Percentiles rank a stretch among this genome's conserved stretches.
phyloP scores from a whole-genome alignment of 805 yeast genomes.

The Ogataea thermomethanolica region DNA sequence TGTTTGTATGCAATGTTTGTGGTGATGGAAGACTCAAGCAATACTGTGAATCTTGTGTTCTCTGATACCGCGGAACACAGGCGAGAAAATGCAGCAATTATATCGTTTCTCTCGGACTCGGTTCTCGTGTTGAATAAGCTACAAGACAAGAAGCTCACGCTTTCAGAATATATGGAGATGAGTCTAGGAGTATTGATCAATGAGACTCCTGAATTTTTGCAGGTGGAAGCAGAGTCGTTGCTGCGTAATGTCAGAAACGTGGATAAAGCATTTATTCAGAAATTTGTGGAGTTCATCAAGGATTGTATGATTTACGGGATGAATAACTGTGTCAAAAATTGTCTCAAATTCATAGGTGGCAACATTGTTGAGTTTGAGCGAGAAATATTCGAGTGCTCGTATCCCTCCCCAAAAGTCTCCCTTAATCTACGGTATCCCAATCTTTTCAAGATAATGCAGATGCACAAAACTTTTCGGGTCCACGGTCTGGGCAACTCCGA shows the following conservation, averaged over 20 bases:
- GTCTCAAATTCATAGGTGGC: conserved; percentile 16
- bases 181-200: conserved; percentile 12
- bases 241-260: conserved; percentile 7
- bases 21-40: conserved; percentile 15
- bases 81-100: conserved; percentile 8
- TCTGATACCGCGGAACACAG: conserved; percentile 9
- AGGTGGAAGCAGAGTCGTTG: conserved; percentile 15
- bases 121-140: conserved; percentile 17
- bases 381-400: conserved; percentile 18
- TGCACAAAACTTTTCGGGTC: conserved; percentile 2
- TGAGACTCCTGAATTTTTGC: conserved; percentile 21
- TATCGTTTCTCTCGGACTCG: conserved; percentile 20
- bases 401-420: conserved; percentile 13
- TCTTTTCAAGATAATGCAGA: conserved; percentile 15
- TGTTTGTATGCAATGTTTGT: conserved; percentile 23
- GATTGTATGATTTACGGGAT: conserved; percentile 26
- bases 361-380: conserved; percentile 22
- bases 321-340: conserved; percentile 19
- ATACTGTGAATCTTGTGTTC: conserved; percentile 12
- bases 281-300: conserved; percentile 23
- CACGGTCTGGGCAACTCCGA: no score
- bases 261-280: conserved; percentile 17
- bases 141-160: conserved; percentile 7
- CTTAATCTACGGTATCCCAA: conserved; percentile 21
- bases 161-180: conserved; percentile 16